These are phyloP conservation scores for Sophora flavescens DNA, from an alignment of 306 rosid species.

Conservation along the genomic window DNA sequence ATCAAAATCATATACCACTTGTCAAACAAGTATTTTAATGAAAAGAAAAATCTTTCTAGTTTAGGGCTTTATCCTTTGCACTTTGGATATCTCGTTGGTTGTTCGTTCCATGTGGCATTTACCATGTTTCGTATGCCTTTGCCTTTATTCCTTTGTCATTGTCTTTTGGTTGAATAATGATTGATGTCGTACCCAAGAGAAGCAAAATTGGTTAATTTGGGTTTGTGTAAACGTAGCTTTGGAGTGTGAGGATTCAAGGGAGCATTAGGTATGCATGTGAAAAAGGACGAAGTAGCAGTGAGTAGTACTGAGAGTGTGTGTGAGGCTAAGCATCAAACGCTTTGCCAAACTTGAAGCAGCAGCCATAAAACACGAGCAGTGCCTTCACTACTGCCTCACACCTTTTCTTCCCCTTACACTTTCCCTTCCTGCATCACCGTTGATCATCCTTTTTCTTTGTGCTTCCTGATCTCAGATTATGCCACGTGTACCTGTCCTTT, in stretches of 20 bases:
- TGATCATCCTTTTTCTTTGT: not conserved
- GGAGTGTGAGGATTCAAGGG: not conserved
- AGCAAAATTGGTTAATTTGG: not conserved
- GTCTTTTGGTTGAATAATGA: conserved; percentile 9
- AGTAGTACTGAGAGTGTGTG: not conserved
- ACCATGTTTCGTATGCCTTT: not conserved
- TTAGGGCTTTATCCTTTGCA: not conserved
- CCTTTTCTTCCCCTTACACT: not conserved
- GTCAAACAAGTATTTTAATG: not conserved
- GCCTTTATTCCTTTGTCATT: not conserved
- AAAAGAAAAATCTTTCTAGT: not conserved
- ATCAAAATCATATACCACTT: too few species aligned
- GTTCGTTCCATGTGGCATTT: too few species aligned
- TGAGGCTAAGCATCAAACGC: conserved; percentile 21
- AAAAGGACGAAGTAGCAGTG: conserved; percentile 7
- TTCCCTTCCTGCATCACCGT: not conserved
- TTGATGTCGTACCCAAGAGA: conserved; percentile 11
- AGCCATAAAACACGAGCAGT: not conserved
- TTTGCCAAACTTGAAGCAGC: conserved; percentile 24
- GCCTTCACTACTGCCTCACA: not conserved
- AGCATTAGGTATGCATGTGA: conserved; percentile 3
- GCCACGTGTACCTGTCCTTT: not conserved
- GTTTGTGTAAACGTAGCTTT: not conserved
- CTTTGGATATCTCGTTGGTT: not conserved
- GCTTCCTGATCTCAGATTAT: not conserved